Evolutionary conservation across 768 basidiomycete species (phyloP).

Genomic region (Chalciporus chontae): DNA sequence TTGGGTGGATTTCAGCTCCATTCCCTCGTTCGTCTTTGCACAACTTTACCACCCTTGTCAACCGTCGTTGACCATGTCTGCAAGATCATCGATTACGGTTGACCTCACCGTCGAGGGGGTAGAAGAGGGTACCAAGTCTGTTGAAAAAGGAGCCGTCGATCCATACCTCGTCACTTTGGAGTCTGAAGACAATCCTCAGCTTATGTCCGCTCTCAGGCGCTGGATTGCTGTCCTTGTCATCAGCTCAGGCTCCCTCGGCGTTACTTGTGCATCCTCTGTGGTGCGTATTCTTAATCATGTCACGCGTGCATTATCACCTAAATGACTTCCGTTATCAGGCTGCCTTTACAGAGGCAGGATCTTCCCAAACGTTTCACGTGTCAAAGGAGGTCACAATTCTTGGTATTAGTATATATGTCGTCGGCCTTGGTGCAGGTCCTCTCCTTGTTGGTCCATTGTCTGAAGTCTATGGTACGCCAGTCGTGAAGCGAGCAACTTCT

Average conservation of each 20-base stretch:
- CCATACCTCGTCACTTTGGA: slow-evolving; percentile 36
- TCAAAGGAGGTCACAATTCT: slow-evolving; percentile 50
- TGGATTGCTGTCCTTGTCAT: slow-evolving; percentile 49
- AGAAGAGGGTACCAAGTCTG: neutral
- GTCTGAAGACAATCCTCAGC: slow-evolving; percentile 40
- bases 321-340: slow-evolving; percentile 36
- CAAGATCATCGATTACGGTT: slow-evolving; percentile 4
- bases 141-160: slow-evolving; percentile 6
- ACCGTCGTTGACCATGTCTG: slow-evolving; percentile 1
- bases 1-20: no score
- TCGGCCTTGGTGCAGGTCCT: slow-evolving; percentile 34
- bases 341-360: slow-evolving; percentile 57
- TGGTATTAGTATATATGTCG: slow-evolving; percentile 43
- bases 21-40: neutral
- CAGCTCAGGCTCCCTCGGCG: slow-evolving; percentile 45
- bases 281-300: slow-evolving; percentile 32
- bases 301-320: neutral
- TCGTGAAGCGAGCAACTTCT: neutral
- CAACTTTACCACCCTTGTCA: neutral
- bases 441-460: slow-evolving; percentile 41
- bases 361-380: slow-evolving; percentile 51
- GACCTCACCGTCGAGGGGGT: slow-evolving; percentile 7
- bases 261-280: slow-evolving; percentile 54
- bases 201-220: slow-evolving; percentile 38
- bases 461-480: slow-evolving; percentile 31